Evolutionary conservation across 108 stramenopile species (phyloP).

Genomic region (Skeletonema menzelii): DNA sequence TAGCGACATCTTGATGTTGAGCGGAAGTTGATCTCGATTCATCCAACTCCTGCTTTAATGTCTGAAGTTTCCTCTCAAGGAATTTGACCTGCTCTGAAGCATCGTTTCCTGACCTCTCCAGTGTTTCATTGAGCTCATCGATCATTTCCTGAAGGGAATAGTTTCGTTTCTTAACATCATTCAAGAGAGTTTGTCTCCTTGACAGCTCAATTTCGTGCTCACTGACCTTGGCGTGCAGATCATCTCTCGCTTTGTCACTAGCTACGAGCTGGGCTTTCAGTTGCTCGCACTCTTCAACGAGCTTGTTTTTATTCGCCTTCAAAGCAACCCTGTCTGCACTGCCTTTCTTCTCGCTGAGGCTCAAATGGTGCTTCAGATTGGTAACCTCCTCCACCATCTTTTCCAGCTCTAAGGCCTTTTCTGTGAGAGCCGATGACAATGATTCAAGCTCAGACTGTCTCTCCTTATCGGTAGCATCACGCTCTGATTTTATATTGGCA

Average conservation of each 20-base stretch:
- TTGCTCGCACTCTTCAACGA: background rate
- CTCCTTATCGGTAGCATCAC: background rate
- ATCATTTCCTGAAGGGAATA: conserved; percentile 2
- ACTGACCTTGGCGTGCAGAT: background rate
- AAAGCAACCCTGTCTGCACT: conserved; percentile 2
- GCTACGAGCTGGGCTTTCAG: conserved; percentile 7
- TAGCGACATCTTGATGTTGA: background rate
- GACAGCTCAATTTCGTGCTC: background rate
- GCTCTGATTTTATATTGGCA: background rate
- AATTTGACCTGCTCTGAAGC: conserved; percentile 2
- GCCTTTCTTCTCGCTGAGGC: conserved; percentile 4
- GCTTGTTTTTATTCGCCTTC: background rate
- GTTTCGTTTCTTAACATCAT: conserved; percentile 9
- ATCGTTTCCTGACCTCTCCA: background rate
- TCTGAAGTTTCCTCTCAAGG: background rate
- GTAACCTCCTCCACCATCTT: background rate
- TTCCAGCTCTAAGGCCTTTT: background rate
- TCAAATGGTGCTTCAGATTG: conserved; percentile 12
- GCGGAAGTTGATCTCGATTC: background rate
- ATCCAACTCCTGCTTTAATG: background rate
- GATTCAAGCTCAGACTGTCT: conserved; percentile 15
- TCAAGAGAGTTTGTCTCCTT: background rate
- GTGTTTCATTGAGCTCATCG: background rate
- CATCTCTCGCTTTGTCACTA: background rate
- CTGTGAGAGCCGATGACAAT: conserved; percentile 12